Evolutionary conservation across 345 rosid genomes (phyloP).

Genomic region (Citrus sinensis): DNA sequence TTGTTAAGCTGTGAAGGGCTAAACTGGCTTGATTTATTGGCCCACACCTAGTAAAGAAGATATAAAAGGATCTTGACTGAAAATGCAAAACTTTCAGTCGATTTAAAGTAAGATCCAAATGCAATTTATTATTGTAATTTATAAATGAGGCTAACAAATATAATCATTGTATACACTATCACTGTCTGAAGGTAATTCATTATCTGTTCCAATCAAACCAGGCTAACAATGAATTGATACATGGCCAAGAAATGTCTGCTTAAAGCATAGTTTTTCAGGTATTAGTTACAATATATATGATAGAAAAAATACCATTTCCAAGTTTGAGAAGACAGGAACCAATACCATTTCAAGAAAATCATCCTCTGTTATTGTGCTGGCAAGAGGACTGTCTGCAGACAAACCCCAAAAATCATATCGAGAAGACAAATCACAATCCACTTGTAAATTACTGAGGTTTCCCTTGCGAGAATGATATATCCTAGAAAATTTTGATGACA

Average conservation of each 20-base stretch:
- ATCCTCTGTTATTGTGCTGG: constrained; percentile 75
- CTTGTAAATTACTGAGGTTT: constrained; percentile 29
- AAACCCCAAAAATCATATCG: constrained; percentile 66
- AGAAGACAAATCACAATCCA: constrained; percentile 42
- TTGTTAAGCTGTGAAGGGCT: background rate
- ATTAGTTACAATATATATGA: background rate
- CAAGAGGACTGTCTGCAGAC: constrained; percentile 78
- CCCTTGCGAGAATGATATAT: constrained; percentile 26
- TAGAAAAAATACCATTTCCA: constrained; percentile 15
- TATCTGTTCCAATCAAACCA: background rate
- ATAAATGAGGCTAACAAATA: background rate
- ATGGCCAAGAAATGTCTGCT: constrained; percentile 10
- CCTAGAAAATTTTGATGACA: constrained; percentile 39
- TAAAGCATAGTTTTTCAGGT: background rate
- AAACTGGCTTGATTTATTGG: background rate
- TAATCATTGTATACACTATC: background rate
- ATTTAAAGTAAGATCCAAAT: background rate
- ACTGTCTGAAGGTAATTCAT: background rate
- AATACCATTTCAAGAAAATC: constrained; percentile 94
- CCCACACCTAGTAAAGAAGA: background rate
- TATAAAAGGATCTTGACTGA: background rate
- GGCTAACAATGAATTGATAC: background rate
- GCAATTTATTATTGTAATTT: background rate
- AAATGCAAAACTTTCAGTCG: background rate
- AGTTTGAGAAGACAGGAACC: constrained; percentile 19